phyloP scores from a whole-genome alignment of 495 filamentous ascomycete species.

The Xylaria sp. region DNA sequence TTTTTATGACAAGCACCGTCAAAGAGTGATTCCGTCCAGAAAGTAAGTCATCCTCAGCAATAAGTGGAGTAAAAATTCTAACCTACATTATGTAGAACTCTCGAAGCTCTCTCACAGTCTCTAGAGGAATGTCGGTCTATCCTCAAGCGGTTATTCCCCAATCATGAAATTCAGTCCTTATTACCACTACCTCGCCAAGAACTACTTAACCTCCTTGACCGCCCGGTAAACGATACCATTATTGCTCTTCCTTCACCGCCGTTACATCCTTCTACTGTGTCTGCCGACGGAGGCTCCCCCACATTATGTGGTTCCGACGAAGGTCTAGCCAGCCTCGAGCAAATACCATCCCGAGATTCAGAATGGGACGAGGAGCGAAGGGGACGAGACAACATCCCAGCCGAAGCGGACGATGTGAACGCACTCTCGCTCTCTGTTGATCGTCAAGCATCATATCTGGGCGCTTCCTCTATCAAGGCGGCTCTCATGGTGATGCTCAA shows the following conservation, averaged over 20 bases:
- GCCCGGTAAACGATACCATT: constrained; percentile 47
- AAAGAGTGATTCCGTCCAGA: constrained; percentile 63
- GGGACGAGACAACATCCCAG: constrained; percentile 65
- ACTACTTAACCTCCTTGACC: constrained; percentile 58
- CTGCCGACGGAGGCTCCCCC: constrained; percentile 53
- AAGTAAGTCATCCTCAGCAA: constrained; percentile 44
- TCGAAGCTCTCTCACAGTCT: constrained; percentile 63
- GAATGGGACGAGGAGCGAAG: constrained; percentile 66
- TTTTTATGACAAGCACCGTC: constrained; percentile 66
- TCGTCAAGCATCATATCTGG: constrained; percentile 76
- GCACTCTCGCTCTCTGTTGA: constrained; percentile 76
- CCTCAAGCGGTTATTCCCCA: constrained; percentile 61
- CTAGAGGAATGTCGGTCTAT: constrained; percentile 65
- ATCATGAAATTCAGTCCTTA: constrained; percentile 58
- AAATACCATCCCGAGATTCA: constrained; percentile 60
- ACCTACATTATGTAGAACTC: constrained; percentile 44
- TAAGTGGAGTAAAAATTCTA: constrained; percentile 16
- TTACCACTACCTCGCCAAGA: constrained; percentile 59
- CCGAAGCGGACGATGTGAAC: constrained; percentile 82
- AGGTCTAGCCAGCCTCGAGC: constrained; percentile 58
- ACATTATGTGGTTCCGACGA: constrained; percentile 49
- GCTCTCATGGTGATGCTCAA: constrained; percentile 82
- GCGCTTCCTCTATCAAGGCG: constrained; percentile 82
- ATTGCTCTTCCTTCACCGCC: constrained; percentile 54
- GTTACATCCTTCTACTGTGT: constrained; percentile 49